phyloP scores from a whole-genome alignment of 106 monocot genomes.

The Phalaenopsis equestris region DNA sequence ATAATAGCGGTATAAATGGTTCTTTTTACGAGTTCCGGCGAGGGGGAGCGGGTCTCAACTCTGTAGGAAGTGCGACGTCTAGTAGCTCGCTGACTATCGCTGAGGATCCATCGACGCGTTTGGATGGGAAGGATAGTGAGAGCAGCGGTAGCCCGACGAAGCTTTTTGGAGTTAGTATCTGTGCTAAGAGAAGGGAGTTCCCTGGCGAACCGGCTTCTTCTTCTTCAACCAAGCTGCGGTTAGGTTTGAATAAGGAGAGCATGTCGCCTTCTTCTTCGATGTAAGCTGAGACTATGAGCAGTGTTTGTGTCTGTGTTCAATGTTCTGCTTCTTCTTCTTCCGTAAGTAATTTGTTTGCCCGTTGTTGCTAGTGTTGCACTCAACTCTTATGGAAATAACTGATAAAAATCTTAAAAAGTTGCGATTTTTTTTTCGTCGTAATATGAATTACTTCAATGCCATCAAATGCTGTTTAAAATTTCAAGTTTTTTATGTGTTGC shows the following conservation, averaged over 20 bases:
- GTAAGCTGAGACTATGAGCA: background rate
- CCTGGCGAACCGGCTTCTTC: conserved; percentile 17
- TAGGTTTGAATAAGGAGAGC: background rate
- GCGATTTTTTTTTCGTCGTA: too few relatives aligned
- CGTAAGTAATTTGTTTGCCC: background rate
- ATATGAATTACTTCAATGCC: too few relatives aligned
- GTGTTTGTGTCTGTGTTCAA: background rate
- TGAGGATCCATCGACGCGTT: conserved; percentile 40
- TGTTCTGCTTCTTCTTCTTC: background rate
- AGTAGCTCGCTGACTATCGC: conserved; percentile 92
- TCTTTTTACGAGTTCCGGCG: background rate
- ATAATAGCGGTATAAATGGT: background rate
- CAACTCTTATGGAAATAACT: background rate
- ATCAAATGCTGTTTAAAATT: too few relatives aligned
- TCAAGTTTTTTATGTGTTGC: too few relatives aligned
- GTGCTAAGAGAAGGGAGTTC: background rate
- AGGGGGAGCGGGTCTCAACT: background rate
- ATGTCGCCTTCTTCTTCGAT: background rate
- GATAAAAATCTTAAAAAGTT: too few relatives aligned
- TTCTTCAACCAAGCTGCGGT: conserved; percentile 31
- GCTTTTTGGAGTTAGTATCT: conserved; percentile 18
- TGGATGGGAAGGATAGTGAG: conserved; percentile 12
- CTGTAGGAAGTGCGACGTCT: conserved; percentile 68
- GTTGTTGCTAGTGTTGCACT: background rate
- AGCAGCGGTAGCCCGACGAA: conserved; percentile 22